Base-by-base conservation (phyloP, 1,284 basidiomycete genomes). In the Fereydounia khargensis region DNA sequence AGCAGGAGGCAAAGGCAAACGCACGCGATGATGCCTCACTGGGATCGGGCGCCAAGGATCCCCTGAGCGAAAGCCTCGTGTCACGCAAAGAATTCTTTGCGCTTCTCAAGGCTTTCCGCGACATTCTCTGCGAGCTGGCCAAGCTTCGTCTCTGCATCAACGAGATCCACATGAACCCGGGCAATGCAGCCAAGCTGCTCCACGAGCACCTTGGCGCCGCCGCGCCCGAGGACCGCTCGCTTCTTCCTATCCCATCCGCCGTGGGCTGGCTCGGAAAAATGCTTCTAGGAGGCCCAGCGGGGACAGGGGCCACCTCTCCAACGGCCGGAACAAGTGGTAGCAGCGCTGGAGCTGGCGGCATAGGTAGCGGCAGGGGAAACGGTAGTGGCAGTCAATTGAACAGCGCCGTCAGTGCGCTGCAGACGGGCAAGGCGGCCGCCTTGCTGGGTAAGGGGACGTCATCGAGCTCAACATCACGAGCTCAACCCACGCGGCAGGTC, bases 81-180 rank as follows among this genome's bases (percentile, higher is more conserved):
- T 84, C 85, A 4, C 82, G 89, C 16, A 87, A 85, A 51, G 94
- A 98, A 65, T 82, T 96, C 57, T 84, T 89, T 9, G 79, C 83
- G 1, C 77, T 98, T 27, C 83, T 97, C 79, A 90, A 87, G 65
- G 78, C 95, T 19, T 81, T 95, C 76, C 86, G 85, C 66, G 92
- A 97, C 54, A 79, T 87, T 21, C 88, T 97, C 56, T 80, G 80
- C 32, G 90, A 95, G 72, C 80, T 95, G 65, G 87, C 89, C 6
- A 82, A 86, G 60, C 80, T 97, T 57, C 85, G 91, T 33, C 82
- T 85, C 18, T 83, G 86, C 16, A 79, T 97, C 54, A 98, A 98
- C 74, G 87, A 95, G 54, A 81, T 97, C 23, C 86, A 91, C 40
- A 82, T 98, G 30, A 88, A 96, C 53, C 94, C 94, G 17, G 79